Percentiles rank a stretch among this genome's conserved stretches.
Evolutionary conservation across 306 rosid genomes (phyloP).

Genomic region (Glycine soja): DNA sequence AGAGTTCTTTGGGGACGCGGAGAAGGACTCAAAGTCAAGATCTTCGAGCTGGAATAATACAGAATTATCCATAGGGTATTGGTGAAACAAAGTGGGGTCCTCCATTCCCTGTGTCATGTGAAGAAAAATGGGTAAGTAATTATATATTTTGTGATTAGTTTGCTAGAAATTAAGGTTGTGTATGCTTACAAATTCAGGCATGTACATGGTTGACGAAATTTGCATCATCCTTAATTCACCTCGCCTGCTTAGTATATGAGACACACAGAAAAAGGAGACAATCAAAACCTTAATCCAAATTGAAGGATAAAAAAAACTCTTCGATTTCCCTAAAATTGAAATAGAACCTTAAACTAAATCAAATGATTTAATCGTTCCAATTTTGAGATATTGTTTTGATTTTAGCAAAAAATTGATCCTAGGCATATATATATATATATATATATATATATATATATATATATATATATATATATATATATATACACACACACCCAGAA

Average conservation of each 20-base stretch:
- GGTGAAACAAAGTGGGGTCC: conserved; percentile 42
- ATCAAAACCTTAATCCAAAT: not conserved
- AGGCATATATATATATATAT: no score
- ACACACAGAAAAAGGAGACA: not conserved
- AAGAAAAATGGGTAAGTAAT: not conserved
- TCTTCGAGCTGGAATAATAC: conserved; percentile 42
- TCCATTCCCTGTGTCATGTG: conserved; percentile 44
- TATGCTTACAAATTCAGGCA: conserved; percentile 46
- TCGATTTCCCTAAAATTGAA: not conserved
- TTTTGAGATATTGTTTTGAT: not conserved
- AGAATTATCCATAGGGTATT: conserved; percentile 41
- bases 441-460: no score
- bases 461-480: no score
- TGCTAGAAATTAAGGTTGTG: not conserved
- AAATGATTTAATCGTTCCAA: not conserved
- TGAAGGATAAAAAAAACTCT: not conserved
- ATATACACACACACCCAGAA: no score
- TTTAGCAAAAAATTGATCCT: not conserved
- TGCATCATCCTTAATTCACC: conserved; percentile 34
- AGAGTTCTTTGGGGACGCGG: conserved; percentile 36
- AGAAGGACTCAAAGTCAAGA: conserved; percentile 43
- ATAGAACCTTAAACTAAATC: not conserved
- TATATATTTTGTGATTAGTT: not conserved
- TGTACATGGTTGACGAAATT: conserved; percentile 39
- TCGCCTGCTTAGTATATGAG: not conserved